These are phyloP conservation scores for Candida insectalens DNA, from an alignment of 805 yeast genomes.

Conservation along the genomic window DNA sequence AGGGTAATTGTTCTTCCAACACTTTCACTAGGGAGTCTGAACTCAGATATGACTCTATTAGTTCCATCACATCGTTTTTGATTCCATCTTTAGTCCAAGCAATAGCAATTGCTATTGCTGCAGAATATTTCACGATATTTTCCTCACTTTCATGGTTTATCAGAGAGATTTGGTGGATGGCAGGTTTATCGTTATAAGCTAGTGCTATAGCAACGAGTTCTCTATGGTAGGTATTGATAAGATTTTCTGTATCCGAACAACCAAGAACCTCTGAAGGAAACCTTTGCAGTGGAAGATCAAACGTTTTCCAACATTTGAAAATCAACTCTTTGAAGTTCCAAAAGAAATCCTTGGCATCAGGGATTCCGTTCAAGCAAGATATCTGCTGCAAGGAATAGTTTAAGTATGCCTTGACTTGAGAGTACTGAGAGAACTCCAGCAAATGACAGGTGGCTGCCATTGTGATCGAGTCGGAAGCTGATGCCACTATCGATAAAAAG, in stretches of 20 bases:
- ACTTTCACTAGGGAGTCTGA: conserved; percentile 3
- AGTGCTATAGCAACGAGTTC: conserved; percentile 31
- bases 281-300: conserved; percentile 17
- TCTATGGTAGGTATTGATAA: conserved; percentile 24
- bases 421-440: conserved; percentile 29
- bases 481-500: conserved; percentile 26
- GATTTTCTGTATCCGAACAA: conserved; percentile 20
- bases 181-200: conserved; percentile 16
- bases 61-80: conserved; percentile 15
- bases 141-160: conserved; percentile 3
- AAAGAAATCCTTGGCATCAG: conserved; percentile 18
- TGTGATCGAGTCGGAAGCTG: conserved; percentile 22
- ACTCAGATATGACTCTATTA: conserved; percentile 7
- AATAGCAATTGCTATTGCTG: conserved; percentile 30
- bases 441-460: conserved; percentile 30
- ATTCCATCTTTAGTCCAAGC: conserved; percentile 18
- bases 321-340: conserved; percentile 24
- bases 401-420: conserved; percentile 24
- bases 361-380: conserved; percentile 11
- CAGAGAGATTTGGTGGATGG: conserved; percentile 10
- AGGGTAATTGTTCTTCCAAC: conserved; percentile 16
- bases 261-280: conserved; percentile 36
- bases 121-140: conserved; percentile 14
- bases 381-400: conserved; percentile 18
- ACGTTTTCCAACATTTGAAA: conserved; percentile 35